These are phyloP conservation scores for Solanum corneliomulleri DNA, from an alignment of 257 asterid genomes.

Conservation along the genomic window DNA sequence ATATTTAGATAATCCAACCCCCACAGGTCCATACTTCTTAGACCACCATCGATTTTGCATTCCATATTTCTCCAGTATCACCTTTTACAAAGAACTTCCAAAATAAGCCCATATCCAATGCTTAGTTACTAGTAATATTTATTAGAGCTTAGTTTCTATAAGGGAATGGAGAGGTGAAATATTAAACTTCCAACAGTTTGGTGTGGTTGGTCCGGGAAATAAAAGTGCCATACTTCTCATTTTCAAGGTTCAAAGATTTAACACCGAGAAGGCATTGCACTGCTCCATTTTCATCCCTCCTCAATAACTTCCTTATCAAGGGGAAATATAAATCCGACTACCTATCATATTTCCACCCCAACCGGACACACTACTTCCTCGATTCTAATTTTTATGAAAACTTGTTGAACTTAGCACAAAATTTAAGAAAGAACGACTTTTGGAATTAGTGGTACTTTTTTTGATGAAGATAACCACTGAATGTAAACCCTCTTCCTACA, in stretches of 20 bases:
- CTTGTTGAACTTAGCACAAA: not conserved
- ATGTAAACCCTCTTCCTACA: constrained; percentile 78
- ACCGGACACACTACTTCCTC: not conserved
- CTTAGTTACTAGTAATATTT: not conserved
- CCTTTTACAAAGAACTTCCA: not conserved
- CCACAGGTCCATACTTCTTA: not conserved
- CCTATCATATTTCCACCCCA: not conserved
- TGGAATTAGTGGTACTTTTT: not conserved
- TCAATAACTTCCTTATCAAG: not conserved
- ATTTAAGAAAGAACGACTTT: not conserved
- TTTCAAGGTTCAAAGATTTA: not conserved
- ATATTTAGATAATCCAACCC: not conserved
- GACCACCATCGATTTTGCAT: not conserved
- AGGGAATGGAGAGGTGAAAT: not conserved
- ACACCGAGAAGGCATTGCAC: not conserved
- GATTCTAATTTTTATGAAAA: not conserved
- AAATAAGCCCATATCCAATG: not conserved
- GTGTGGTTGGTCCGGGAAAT: not conserved
- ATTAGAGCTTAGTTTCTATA: not conserved
- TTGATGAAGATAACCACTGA: constrained; percentile 48
- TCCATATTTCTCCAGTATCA: not conserved
- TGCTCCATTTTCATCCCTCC: not conserved
- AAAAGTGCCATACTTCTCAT: not conserved
- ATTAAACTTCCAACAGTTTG: not conserved
- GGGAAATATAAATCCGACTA: not conserved